Conservation (phyloP, 1,284 basidiomycete species). For the Ustilago shanxiensis region DNA sequence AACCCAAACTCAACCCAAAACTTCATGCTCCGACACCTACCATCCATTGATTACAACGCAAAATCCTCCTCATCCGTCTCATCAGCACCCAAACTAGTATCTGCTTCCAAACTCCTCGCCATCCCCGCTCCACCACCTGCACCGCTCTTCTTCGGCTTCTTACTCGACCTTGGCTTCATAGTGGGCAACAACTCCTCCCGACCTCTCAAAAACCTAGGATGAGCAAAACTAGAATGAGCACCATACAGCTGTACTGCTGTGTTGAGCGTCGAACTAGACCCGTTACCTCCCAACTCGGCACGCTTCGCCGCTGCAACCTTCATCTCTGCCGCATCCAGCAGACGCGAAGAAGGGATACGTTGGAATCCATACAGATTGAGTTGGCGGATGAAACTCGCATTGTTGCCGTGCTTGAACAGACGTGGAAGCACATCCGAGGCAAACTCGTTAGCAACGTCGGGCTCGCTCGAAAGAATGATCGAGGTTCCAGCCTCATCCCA, state of each 20-base stretch:
- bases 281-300: conserved; percentile 28
- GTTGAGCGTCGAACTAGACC: conserved; percentile 49
- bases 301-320: conserved; percentile 54
- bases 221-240: conserved; percentile 67
- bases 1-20: neutral
- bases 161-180: conserved; percentile 68
- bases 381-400: conserved; percentile 68
- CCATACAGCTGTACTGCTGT: conserved; percentile 68
- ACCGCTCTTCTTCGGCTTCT: conserved; percentile 65
- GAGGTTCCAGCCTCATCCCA: conserved; percentile 67
- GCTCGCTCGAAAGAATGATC: conserved; percentile 67
- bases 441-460: conserved; percentile 66
- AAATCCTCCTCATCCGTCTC: conserved; percentile 59
- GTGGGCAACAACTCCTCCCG: conserved; percentile 64
- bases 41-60: conserved; percentile 19
- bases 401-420: conserved; percentile 70
- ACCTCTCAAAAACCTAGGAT: conserved; percentile 65
- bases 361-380: conserved; percentile 70
- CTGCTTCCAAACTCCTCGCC: conserved; percentile 31
- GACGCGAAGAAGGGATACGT: conserved; percentile 64
- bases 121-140: conserved; percentile 19
- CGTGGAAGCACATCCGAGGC: conserved; percentile 65
- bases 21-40: too few species aligned
- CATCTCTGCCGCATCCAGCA: conserved; percentile 63
- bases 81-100: conserved; percentile 37